Base-by-base conservation (phyloP, 768 basidiomycete species). In the Termitomyces sp. region DNA sequence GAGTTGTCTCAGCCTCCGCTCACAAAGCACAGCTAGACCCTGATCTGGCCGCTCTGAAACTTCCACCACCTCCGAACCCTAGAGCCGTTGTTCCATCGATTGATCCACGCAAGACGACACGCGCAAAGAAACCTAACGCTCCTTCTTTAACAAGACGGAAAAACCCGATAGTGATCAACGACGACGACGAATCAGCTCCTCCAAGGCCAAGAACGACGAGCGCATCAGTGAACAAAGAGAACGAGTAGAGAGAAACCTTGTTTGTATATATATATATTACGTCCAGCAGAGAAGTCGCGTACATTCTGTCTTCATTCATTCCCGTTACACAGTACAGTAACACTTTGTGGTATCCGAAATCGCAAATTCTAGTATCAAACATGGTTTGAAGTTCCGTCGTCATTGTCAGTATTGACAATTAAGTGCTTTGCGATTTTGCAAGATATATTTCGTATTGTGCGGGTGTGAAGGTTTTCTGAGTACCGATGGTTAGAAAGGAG, bases 381-480 rank as follows among this genome's bases (percentile, higher is more conserved):
- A 2, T 26, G 15, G 50, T 11, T 0, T 19, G 38, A 21, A 14
- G 14, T 23, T 14, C 23, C 12, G 42, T 44, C 43, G 21, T 23
- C 23, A 35, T 33, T 31, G 38, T 17, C 33, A 31, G 38, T 10
- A n/a, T 37, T 38, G n/a, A 54, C 37, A 42, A 46, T 60, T 33
- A 57, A 35, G 35, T 30, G 12, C 43, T 37, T 47, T 33, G 33
- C 10, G n/a, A 28, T 26, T 62, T 62, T 4, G 53, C 55, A 8
- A 62, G 54, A 30, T 56, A 68, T 1, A 73, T 76, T 51, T 84
- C 75, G 65, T 82, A 89, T 67, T 90, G 86, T 60, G 78, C 76
- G 5, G 82, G 85, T 4, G 88, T 89, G 56, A 83, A 81, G 0
- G 87, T 85, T 83, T 86, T 89, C 88, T 90, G 58, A 6, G 44